Evolutionary conservation across 768 basidiomycete genomes (phyloP).

Genomic region (Saitozyma sp.): DNA sequence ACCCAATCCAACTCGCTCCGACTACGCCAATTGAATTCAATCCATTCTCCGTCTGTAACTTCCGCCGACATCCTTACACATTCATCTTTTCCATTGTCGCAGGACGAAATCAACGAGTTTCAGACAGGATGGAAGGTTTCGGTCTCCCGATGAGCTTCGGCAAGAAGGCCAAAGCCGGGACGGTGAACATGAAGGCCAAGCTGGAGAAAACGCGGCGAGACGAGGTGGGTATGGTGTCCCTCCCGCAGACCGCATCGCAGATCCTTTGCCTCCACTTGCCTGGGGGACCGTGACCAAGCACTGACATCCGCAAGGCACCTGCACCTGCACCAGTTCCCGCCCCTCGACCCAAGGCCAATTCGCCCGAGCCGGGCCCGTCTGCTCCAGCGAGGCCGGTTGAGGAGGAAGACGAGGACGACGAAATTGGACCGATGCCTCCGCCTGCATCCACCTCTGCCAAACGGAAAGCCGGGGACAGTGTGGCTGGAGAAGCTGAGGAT

Average conservation of each 20-base stretch:
- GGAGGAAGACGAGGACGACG: slow-evolving; percentile 25
- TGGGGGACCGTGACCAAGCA: neutral
- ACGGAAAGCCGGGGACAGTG: slow-evolving; percentile 21
- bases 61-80: too few relatives aligned
- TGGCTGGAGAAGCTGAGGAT: slow-evolving; percentile 20
- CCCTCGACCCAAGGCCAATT: slow-evolving; percentile 5
- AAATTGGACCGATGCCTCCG: slow-evolving; percentile 11
- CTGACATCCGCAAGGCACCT: too few relatives aligned
- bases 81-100: too few relatives aligned
- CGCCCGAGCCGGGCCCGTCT: slow-evolving; percentile 1
- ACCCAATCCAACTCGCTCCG: too few relatives aligned
- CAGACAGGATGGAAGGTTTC: slow-evolving; percentile 48
- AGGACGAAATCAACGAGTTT: neutral
- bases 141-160: slow-evolving; percentile 54
- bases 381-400: slow-evolving; percentile 2
- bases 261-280: neutral
- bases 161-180: slow-evolving; percentile 49
- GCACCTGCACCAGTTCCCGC: neutral
- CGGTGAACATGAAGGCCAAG: slow-evolving; percentile 38
- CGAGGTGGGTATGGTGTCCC: slow-evolving; percentile 12
- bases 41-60: too few relatives aligned
- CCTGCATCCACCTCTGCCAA: slow-evolving; percentile 5
- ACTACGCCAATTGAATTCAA: too few relatives aligned
- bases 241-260: neutral
- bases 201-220: slow-evolving; percentile 50